Evolutionary conservation across 257 asterid genomes (phyloP).

Genomic region (Nicotiana sylvestris): DNA sequence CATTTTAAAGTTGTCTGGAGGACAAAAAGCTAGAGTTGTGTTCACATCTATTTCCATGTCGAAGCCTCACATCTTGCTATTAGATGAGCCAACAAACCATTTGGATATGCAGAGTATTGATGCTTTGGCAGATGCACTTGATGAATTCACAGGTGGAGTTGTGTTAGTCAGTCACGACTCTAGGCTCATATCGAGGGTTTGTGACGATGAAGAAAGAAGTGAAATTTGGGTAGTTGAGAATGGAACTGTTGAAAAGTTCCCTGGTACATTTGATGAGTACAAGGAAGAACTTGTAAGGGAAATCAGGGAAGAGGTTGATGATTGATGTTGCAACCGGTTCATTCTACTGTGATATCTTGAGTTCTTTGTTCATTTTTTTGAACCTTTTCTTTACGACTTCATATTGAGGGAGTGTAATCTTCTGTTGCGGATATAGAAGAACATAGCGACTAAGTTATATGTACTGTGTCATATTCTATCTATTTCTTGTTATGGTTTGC

Average conservation of each 20-base stretch:
- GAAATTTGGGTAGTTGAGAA: conserved; percentile 42
- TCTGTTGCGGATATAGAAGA: conserved; percentile 6
- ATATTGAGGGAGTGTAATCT: conserved; percentile 6
- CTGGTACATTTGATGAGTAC: conserved; percentile 35
- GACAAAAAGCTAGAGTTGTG: conserved; percentile 38
- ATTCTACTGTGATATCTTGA: neutral
- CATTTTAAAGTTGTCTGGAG: conserved; percentile 32
- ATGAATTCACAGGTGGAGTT: conserved; percentile 28
- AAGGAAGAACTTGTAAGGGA: conserved; percentile 38
- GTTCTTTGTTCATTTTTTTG: neutral
- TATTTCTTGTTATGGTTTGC: conserved; percentile 2
- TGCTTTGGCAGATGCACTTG: conserved; percentile 33
- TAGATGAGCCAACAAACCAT: conserved; percentile 44
- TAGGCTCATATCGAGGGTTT: conserved; percentile 37
- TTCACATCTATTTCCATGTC: conserved; percentile 31
- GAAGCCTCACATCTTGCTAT: conserved; percentile 34
- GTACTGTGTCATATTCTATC: neutral
- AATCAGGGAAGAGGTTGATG: conserved; percentile 44
- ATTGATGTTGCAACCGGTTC: conserved; percentile 11
- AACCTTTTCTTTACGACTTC: neutral
- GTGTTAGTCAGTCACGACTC: conserved; percentile 42
- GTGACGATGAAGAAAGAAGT: conserved; percentile 43
- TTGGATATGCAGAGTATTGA: conserved; percentile 43
- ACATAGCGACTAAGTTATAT: neutral
- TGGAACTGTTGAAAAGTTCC: conserved; percentile 34